phyloP scores from a whole-genome alignment of 2,329 filamentous ascomycete genomes.

The Trichoderma lentiforme region DNA sequence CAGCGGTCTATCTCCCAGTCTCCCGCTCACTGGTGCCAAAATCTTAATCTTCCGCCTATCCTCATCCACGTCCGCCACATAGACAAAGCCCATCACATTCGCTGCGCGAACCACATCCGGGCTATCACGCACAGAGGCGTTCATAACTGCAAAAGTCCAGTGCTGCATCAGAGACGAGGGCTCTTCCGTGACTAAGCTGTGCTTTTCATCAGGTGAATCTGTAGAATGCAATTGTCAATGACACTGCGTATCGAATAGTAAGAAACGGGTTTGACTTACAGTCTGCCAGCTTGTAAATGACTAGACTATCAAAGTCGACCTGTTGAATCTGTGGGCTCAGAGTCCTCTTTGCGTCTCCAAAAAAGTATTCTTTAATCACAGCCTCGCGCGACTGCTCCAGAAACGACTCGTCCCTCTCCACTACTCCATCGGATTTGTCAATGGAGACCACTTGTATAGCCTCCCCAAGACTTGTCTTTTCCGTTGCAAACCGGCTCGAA shows the following conservation, averaged over 20 bases:
- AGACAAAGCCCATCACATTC: constrained; percentile 87
- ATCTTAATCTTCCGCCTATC: constrained; percentile 76
- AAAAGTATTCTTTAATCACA: constrained; percentile 90
- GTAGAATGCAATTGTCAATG: neutral
- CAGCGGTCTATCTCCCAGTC: constrained; percentile 74
- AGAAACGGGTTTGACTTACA: constrained; percentile 39
- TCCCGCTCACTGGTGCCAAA: constrained; percentile 77
- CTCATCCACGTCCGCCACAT: constrained; percentile 87
- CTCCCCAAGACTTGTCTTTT: constrained; percentile 59
- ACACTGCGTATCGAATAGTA: neutral
- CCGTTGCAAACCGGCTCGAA: constrained; percentile 60
- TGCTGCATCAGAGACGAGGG: constrained; percentile 70
- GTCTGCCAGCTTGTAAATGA: constrained; percentile 68
- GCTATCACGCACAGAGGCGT: constrained; percentile 66
- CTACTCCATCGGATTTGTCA: constrained; percentile 81
- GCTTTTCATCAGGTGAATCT: constrained; percentile 28
- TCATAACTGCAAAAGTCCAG: constrained; percentile 79
- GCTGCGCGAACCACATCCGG: constrained; percentile 73
- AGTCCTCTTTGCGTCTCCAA: constrained; percentile 72
- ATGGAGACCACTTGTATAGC: constrained; percentile 72
- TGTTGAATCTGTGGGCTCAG: constrained; percentile 86
- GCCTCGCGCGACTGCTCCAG: constrained; percentile 71
- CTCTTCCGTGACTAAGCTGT: constrained; percentile 59
- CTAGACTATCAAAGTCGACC: constrained; percentile 70
- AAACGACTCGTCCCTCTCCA: constrained; percentile 69